Evolutionary conservation across 306 rosid genomes (phyloP).

Genomic region (Ceratonia siliqua): DNA sequence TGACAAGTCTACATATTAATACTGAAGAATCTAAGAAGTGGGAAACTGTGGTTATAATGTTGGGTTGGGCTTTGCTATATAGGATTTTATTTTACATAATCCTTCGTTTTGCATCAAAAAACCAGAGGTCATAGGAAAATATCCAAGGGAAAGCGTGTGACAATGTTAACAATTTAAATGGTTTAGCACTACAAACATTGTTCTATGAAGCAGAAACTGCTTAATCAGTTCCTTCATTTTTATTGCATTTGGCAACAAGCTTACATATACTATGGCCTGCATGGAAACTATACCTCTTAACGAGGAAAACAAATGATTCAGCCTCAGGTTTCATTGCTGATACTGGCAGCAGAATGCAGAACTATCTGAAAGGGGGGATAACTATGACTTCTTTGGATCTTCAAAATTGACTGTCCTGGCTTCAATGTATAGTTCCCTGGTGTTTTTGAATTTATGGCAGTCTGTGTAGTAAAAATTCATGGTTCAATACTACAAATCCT

Average conservation of each 20-base stretch:
- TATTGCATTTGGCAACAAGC: slow-evolving; percentile 7
- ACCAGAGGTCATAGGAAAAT: slow-evolving; percentile 67
- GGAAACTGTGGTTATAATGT: slow-evolving; percentile 61
- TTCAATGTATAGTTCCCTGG: too few relatives aligned
- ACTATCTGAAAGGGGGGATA: too few relatives aligned
- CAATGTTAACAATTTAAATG: slow-evolving; percentile 17
- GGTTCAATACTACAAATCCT: slow-evolving; percentile 8
- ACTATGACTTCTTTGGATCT: too few relatives aligned
- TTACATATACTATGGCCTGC: not conserved
- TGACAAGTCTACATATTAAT: slow-evolving; percentile 54
- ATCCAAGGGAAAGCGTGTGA: slow-evolving; percentile 9
- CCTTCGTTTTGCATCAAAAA: slow-evolving; percentile 84
- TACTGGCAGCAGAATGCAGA: too few relatives aligned
- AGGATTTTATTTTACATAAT: slow-evolving; percentile 74
- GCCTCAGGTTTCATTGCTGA: too few relatives aligned
- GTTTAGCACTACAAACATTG: slow-evolving; percentile 36
- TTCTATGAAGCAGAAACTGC: not conserved
- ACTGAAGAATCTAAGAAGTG: slow-evolving; percentile 44
- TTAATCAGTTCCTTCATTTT: slow-evolving; percentile 31
- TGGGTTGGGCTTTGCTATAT: slow-evolving; percentile 79
- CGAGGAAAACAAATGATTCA: too few relatives aligned
- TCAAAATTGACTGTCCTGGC: too few relatives aligned
- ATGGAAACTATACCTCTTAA: not conserved
- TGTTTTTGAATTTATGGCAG: not conserved
- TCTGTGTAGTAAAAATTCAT: too few relatives aligned